Evolutionary conservation across 2,329 filamentous ascomycete species (phyloP), one percentile per base, ranked within the genome.

Genomic region (Cladosporium sp.): DNA sequence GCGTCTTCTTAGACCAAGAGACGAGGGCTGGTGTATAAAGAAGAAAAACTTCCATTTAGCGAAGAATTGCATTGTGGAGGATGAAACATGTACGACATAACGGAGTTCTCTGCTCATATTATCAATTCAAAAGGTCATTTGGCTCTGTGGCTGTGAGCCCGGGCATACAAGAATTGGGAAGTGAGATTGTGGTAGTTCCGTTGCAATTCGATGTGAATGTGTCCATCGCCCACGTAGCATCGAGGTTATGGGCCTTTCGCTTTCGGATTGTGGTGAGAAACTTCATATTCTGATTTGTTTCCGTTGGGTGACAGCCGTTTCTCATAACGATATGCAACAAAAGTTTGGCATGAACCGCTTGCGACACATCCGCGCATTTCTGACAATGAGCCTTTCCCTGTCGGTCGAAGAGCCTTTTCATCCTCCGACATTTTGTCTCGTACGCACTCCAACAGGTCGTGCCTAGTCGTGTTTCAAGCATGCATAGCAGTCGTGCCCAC

Each of bases 1-100:
- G 16, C 40, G 40, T 46, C 40, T 21, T 21, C n/a, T 23, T 46
- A 23, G 33, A 33, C 21, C 16, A 33, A 21, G 26, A 50, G 18
- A 62, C 16, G 21, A 14, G 23, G 23, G 23, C 23, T 16, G 28
- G 21, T 35, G 50, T 21, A 49, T 21, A 46, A 33, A 29, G 35
- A 49, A 29, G 50, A 18, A 29, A 64, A 35, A 11, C 28, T 57
- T 12, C 8, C 18, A 21, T 31, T 55, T 55, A 55, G 52, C 52
- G 52, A 55, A 55, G 18, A 31, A 58, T 59, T 57, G 50, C 53
- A 52, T 58, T 40, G 44, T 53, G 56, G 46, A 53, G 63, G 53
- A 53, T 44, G 14, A 35, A 35, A 33, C 44, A 60, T 53, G 63
- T 55, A 63, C 33, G 35, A 63, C 29, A 46, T n/a, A 35, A 63